These are phyloP conservation scores for Daedalea quercina DNA, from an alignment of 768 basidiomycete genomes.

Conservation along the genomic window DNA sequence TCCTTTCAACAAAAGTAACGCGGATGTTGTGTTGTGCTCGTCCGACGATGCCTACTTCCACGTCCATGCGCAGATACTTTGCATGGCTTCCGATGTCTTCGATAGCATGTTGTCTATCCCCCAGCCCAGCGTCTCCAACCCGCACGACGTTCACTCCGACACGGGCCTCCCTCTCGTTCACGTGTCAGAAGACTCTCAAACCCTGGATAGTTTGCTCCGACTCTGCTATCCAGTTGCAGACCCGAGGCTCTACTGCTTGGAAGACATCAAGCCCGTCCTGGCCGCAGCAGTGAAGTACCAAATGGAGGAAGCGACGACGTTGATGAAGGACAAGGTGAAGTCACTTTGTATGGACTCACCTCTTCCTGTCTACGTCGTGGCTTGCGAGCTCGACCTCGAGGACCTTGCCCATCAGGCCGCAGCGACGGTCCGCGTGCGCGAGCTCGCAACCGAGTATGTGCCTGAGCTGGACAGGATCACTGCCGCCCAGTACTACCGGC, in stretches of 20 bases:
- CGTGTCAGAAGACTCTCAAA: conserved; percentile 10
- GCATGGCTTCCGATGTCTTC: conserved; percentile 13
- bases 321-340: not conserved
- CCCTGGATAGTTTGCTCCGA: conserved; percentile 10
- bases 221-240: conserved; percentile 13
- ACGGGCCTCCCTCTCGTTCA: conserved; percentile 11
- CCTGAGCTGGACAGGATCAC: not conserved
- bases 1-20: conserved; percentile 13
- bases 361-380: not conserved
- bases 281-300: conserved; percentile 14
- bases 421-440: not conserved
- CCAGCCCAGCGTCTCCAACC: conserved; percentile 9
- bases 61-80: conserved; percentile 10
- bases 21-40: conserved; percentile 13
- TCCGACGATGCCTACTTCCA: conserved; percentile 14
- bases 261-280: conserved; percentile 9
- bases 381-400: conserved; percentile 4
- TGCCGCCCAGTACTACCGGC: conserved; percentile 3
- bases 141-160: conserved; percentile 6
- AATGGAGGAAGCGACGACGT: conserved; percentile 5
- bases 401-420: conserved; percentile 3
- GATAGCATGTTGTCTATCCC: conserved; percentile 17
- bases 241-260: conserved; percentile 1
- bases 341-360: not conserved
- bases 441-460: not conserved